Conservation (phyloP, 805 yeast genomes). For the Candida endomychidarum region DNA sequence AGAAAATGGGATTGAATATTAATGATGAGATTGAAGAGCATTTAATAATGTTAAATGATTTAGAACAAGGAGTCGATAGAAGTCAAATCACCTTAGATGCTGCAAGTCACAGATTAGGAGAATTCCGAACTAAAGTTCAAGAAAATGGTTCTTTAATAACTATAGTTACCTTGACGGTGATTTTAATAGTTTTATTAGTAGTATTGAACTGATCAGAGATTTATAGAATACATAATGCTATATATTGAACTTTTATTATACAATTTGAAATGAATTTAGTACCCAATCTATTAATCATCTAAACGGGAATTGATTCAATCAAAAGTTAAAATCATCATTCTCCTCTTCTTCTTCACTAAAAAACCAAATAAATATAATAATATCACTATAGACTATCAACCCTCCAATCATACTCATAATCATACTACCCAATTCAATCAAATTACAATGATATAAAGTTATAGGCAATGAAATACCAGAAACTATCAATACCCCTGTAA, state of each 20-base stretch:
- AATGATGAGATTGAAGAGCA: slow-evolving; percentile 44
- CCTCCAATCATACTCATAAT: slow-evolving; percentile 47
- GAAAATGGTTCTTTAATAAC: slow-evolving; percentile 47
- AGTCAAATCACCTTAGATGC: slow-evolving; percentile 30
- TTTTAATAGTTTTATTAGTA: slow-evolving; percentile 39
- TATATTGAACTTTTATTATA: background rate
- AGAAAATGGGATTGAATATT: slow-evolving; percentile 38
- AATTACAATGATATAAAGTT: slow-evolving; percentile 36
- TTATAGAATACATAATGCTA: too few species aligned
- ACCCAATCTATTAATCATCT: too few species aligned
- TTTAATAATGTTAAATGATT: slow-evolving; percentile 38
- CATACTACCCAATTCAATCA: slow-evolving; percentile 40
- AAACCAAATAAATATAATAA: slow-evolving; percentile 46
- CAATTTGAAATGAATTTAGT: too few species aligned
- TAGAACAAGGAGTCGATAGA: slow-evolving; percentile 41
- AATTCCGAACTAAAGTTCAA: slow-evolving; percentile 32
- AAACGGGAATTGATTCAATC: too few species aligned
- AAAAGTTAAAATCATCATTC: slow-evolving; percentile 46
- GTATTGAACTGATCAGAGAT: slow-evolving; percentile 45
- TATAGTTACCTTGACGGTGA: slow-evolving; percentile 40
- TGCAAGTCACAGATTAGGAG: slow-evolving; percentile 30
- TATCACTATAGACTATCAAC: slow-evolving; percentile 44
- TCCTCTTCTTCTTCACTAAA: slow-evolving; percentile 46
- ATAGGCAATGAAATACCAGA: slow-evolving; percentile 48
- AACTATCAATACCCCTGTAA: slow-evolving; percentile 41